Percentiles rank a stretch among this genome's conserved stretches.
Conservation (phyloP, 176 grass and related monocot genomes). For the Hsuehochloa calcarea region DNA sequence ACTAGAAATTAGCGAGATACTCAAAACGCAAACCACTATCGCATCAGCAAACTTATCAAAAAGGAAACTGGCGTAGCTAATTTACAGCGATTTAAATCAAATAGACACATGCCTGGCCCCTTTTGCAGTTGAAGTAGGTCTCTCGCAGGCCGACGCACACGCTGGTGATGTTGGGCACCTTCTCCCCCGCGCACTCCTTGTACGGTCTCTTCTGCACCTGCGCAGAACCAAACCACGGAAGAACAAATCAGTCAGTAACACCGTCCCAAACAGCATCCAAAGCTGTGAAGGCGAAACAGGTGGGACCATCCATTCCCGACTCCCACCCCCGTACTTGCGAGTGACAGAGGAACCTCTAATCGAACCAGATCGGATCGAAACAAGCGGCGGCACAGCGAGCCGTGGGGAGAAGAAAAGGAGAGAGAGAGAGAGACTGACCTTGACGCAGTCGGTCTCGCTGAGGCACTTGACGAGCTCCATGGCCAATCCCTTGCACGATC, state of each 20-base stretch:
- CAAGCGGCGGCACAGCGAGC: not conserved
- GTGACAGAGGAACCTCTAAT: too few relatives aligned
- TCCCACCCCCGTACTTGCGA: not conserved
- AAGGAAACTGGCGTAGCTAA: not conserved
- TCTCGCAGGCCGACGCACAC: slow-evolving; percentile 91
- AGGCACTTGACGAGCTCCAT: slow-evolving; percentile 99
- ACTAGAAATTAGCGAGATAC: not conserved
- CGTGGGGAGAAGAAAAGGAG: not conserved
- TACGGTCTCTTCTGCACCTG: slow-evolving; percentile 90
- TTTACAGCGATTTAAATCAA: not conserved
- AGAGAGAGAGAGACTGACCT: slow-evolving; percentile 36
- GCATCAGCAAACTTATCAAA: not conserved
- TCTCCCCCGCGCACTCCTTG: slow-evolving; percentile 94
- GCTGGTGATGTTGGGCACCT: slow-evolving; percentile 77
- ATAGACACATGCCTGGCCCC: slow-evolving; percentile 68
- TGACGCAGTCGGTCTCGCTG: slow-evolving; percentile 84
- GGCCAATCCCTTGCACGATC: slow-evolving; percentile 91
- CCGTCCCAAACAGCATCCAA: not conserved
- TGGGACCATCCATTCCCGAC: not conserved
- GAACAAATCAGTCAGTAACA: not conserved
- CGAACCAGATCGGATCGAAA: not conserved
- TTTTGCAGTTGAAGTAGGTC: slow-evolving; percentile 99
- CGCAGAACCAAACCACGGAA: not conserved
- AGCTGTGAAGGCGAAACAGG: not conserved
- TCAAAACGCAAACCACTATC: not conserved